Conservation (phyloP, 805 yeast species). For the Peterozyma toletana region DNA sequence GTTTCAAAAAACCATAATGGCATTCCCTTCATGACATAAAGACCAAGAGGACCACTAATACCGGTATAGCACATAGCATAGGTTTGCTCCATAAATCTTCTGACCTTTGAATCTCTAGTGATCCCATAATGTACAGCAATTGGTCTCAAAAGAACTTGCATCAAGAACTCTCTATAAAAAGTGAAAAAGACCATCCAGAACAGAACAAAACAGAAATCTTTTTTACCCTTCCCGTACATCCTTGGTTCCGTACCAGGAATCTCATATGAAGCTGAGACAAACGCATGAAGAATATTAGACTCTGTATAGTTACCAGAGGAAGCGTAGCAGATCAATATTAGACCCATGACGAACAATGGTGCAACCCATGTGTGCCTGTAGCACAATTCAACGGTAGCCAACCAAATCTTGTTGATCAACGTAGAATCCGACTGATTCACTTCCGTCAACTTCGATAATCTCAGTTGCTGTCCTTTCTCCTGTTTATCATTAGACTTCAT, state of each 20-base stretch:
- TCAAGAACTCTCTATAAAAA: slow-evolving; percentile 80
- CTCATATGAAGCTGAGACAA: slow-evolving; percentile 59
- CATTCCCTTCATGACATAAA: slow-evolving; percentile 76
- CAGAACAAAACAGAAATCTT: slow-evolving; percentile 73
- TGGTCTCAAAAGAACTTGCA: slow-evolving; percentile 78
- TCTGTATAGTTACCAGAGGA: slow-evolving; percentile 50
- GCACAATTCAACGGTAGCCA: slow-evolving; percentile 51
- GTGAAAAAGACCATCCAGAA: slow-evolving; percentile 85
- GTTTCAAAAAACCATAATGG: slow-evolving; percentile 92
- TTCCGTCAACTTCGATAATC: slow-evolving; percentile 25
- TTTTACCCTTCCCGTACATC: slow-evolving; percentile 77
- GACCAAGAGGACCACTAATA: slow-evolving; percentile 75
- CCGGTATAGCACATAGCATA: slow-evolving; percentile 81
- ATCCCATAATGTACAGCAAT: slow-evolving; percentile 51
- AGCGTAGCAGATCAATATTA: slow-evolving; percentile 36
- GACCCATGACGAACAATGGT: slow-evolving; percentile 44
- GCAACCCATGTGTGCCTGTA: slow-evolving; percentile 66
- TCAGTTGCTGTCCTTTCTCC: slow-evolving; percentile 28
- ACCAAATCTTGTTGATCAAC: slow-evolving; percentile 45
- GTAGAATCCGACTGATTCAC: slow-evolving; percentile 39
- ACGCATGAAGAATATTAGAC: slow-evolving; percentile 54
- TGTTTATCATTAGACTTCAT: slow-evolving; percentile 42
- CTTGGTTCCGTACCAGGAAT: slow-evolving; percentile 48
- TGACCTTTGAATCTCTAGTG: slow-evolving; percentile 45
- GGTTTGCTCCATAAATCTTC: slow-evolving; percentile 89